phyloP scores from a whole-genome alignment of 2,329 filamentous ascomycete genomes.

The Arthroderma uncinatum region DNA sequence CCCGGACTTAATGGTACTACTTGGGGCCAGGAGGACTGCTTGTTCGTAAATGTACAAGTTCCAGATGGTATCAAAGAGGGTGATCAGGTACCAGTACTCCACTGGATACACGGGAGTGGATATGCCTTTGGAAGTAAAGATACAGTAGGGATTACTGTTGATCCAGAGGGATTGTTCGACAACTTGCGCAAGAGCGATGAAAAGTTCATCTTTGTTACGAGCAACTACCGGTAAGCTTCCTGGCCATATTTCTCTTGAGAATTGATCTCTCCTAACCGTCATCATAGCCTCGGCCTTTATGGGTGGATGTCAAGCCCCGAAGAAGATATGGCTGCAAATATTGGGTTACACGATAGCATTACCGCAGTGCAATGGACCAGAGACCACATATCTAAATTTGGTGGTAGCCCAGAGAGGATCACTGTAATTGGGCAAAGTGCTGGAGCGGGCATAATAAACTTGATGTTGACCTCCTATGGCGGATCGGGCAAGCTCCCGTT shows the following conservation, averaged over 20 bases:
- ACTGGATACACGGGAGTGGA: slow-evolving; percentile 11
- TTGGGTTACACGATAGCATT: slow-evolving; percentile 9
- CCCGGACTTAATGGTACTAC: slow-evolving; percentile 7
- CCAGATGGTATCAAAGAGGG: slow-evolving; percentile 8
- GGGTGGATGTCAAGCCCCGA: slow-evolving; percentile 7
- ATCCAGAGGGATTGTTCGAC: slow-evolving; percentile 9
- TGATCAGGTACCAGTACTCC: slow-evolving; percentile 10
- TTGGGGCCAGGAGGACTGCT: slow-evolving; percentile 13
- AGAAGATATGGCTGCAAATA: slow-evolving; percentile 10
- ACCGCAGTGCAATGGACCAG: slow-evolving; percentile 10
- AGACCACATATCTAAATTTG: slow-evolving; percentile 10
- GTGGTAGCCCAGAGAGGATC: slow-evolving; percentile 9
- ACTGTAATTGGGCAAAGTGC: slow-evolving; percentile 10
- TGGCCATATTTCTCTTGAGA: neutral
- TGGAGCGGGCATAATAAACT: slow-evolving; percentile 7
- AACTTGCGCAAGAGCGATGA: neutral
- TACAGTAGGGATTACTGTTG: neutral
- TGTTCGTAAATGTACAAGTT: slow-evolving; percentile 12
- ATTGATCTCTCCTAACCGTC: neutral
- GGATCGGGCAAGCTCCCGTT: slow-evolving; percentile 3
- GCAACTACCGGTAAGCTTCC: slow-evolving; percentile 9
- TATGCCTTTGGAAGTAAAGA: slow-evolving; percentile 10
- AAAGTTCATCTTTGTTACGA: slow-evolving; percentile 12
- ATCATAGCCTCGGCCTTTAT: slow-evolving; percentile 9
- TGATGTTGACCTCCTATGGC: slow-evolving; percentile 3